Conservation (phyloP, 1,284 basidiomycete species). For the Cryptococcus neoformans region DNA sequence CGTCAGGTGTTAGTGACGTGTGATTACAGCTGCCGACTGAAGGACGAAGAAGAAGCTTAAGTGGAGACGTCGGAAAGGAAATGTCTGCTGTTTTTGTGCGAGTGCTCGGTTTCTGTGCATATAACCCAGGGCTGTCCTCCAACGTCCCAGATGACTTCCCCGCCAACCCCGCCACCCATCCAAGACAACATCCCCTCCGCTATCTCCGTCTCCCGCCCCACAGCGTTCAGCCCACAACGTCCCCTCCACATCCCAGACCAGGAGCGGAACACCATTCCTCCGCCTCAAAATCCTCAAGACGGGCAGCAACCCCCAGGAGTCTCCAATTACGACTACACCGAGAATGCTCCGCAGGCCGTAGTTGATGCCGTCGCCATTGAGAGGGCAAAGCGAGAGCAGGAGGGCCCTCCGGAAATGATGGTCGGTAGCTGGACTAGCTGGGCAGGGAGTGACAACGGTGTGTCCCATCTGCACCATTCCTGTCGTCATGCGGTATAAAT, state of each 20-base stretch:
- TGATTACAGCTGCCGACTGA: no score
- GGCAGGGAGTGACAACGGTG: constrained; percentile 26
- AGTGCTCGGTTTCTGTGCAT: no score
- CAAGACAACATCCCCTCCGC: constrained; percentile 17
- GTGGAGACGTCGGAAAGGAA: no score
- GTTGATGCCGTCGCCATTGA: constrained; percentile 36
- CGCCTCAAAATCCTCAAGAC: neutral
- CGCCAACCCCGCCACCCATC: neutral
- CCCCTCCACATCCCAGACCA: constrained; percentile 10
- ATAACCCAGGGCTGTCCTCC: no score
- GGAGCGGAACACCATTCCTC: constrained; percentile 5
- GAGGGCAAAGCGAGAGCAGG: constrained; percentile 28
- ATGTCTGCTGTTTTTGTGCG: no score
- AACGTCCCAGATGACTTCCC: no score
- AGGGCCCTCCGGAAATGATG: constrained; percentile 37
- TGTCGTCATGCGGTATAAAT: no score
- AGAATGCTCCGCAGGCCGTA: constrained; percentile 35
- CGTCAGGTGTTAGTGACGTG: no score
- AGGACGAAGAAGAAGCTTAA: no score
- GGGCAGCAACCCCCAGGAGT: constrained; percentile 5
- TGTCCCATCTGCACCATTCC: constrained; percentile 1
- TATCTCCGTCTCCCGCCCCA: constrained; percentile 20
- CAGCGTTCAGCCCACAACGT: constrained; percentile 18
- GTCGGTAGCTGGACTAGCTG: constrained; percentile 33
- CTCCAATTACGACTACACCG: constrained; percentile 34